Evolutionary conservation across 139 green algal species (phyloP), one percentile per base, ranked within the genome.

Genomic region (Trebouxia sp.): DNA sequence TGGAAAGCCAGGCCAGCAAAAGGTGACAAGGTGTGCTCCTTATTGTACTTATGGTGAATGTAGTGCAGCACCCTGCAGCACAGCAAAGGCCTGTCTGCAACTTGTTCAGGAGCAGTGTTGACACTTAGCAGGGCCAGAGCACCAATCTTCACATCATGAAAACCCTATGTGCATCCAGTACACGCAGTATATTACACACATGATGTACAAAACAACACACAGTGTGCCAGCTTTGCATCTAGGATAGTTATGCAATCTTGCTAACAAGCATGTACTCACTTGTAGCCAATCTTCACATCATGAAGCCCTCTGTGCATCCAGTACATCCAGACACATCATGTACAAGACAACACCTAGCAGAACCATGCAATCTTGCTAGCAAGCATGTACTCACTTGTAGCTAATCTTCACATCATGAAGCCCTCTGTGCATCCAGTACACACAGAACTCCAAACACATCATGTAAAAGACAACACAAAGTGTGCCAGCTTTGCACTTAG

Each of bases 11-110:
- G 87, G 14, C 95, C 95, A n/a, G 95, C 95, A 87, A 98, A 98
- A 32, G 95, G 95, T 26, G 90, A 97, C 65, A 98, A 87, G 28
- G 93, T 97, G 89, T 98, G 88, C 86, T 98, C 94, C 91, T 98
- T 98, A 92, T 98, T 98, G 93, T 98, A 98, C 76, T 96, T 97
- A 86, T 98, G 95, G 87, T 98, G 95, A 35, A 89, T 94, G 66
- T 85, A n/a, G 20, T 82, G 75, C 26, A 85, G 37, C 81, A 65
- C 10, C 80, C 80, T 84, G 55, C 56, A 76, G 5, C 38, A 76
- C 17, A 35, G 8, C 1, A 76, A 4, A 39, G 4, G 22, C 22
- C 17, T 53, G 1, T 1, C 15, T 53, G 47, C n/a, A n/a, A n/a
- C n/a, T n/a, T n/a, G n/a, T n/a, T n/a, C n/a, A n/a, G n/a, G n/a